phyloP scores from a whole-genome alignment of 192 early-diverging fungal species.

The Mycoemilia scoparia region DNA sequence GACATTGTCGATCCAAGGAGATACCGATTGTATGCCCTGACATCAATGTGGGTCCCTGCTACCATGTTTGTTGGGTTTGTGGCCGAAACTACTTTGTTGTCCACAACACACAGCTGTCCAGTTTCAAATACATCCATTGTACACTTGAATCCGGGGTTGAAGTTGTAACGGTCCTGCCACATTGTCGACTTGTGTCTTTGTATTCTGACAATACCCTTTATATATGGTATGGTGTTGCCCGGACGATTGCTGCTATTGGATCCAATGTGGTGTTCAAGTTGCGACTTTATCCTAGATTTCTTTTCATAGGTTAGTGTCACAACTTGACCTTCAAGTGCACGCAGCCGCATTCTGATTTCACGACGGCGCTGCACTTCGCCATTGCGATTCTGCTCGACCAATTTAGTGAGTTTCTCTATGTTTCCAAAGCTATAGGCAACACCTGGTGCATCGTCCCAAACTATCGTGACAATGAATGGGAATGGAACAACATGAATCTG shows the following conservation, averaged over 20 bases:
- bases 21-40: no score
- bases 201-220: conserved; percentile 23
- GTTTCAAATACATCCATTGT: no score
- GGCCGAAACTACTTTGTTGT: no score
- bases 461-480: conserved; percentile 44
- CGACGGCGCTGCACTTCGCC: conserved; percentile 24
- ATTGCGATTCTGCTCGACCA: conserved; percentile 33
- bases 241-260: neutral
- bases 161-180: conserved; percentile 25
- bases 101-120: no score
- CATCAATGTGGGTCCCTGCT: no score
- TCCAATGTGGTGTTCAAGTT: neutral
- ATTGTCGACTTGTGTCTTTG: conserved; percentile 26
- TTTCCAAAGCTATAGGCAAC: conserved; percentile 28
- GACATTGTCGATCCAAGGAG: no score
- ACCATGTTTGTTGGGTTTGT: no score
- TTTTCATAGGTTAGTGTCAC: conserved; percentile 31
- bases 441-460: conserved; percentile 40
- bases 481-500: conserved; percentile 42
- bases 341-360: conserved; percentile 30
- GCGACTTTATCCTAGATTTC: conserved; percentile 1
- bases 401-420: conserved; percentile 31
- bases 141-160: conserved; percentile 40
- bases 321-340: conserved; percentile 38
- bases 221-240: conserved; percentile 15